These are phyloP conservation scores for Papiliotrema fonsecae DNA, from an alignment of 1,284 basidiomycete genomes.

Conservation along the genomic window DNA sequence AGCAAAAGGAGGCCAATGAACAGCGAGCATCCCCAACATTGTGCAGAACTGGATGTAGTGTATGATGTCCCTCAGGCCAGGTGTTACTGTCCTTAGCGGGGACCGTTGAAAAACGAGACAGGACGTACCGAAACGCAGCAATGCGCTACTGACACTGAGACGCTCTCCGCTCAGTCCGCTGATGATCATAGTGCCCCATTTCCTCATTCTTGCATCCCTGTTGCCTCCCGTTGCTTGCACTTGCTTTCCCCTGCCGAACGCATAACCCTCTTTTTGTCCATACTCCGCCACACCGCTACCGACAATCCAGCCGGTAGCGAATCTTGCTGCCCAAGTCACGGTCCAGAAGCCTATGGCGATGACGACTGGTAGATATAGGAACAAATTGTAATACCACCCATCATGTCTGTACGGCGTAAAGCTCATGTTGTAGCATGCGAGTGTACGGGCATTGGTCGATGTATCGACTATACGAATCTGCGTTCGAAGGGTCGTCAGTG, in stretches of 20 bases:
- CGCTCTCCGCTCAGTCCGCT: slow-evolving; percentile 88
- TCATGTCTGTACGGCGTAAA: slow-evolving; percentile 68
- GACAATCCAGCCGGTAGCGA: slow-evolving; percentile 69
- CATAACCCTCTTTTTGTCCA: slow-evolving; percentile 20
- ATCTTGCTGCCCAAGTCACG: slow-evolving; percentile 69
- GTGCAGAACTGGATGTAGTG: slow-evolving; percentile 77
- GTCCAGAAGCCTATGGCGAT: slow-evolving; percentile 77
- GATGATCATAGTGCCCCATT: slow-evolving; percentile 79
- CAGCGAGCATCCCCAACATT: slow-evolving; percentile 81
- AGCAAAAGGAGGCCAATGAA: slow-evolving; percentile 86
- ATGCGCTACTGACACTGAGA: slow-evolving; percentile 73
- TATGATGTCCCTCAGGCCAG: slow-evolving; percentile 85
- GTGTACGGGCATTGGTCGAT: slow-evolving; percentile 58
- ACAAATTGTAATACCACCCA: slow-evolving; percentile 64
- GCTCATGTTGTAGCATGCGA: slow-evolving; percentile 73
- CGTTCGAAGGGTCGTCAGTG: slow-evolving; percentile 76
- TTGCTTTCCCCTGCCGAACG: slow-evolving; percentile 10
- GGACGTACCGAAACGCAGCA: slow-evolving; percentile 76
- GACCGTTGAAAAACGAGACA: neutral
- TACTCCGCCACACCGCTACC: slow-evolving; percentile 39
- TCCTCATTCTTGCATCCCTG: slow-evolving; percentile 39
- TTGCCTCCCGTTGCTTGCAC: slow-evolving; percentile 11
- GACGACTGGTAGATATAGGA: slow-evolving; percentile 77
- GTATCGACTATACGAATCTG: slow-evolving; percentile 84
- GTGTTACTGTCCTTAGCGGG: slow-evolving; percentile 62